Base-by-base conservation (phyloP, 805 yeast genomes). In the Barnettozyma sucrosica region DNA sequence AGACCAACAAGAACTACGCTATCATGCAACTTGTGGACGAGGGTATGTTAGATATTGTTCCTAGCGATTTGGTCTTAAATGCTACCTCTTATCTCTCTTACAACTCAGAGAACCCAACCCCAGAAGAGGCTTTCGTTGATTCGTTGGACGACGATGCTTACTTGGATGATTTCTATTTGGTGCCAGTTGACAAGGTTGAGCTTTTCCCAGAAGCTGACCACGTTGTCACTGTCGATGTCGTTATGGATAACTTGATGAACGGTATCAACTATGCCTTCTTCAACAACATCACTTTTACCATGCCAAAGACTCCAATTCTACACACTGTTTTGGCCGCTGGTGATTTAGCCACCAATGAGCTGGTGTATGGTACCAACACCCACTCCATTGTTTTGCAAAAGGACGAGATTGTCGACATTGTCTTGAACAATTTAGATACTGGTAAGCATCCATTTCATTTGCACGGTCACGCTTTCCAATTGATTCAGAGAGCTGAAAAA, bases 231-330 rank as follows among this genome's bases (percentile, higher is more conserved):
- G 71, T 93, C 45, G 81, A 80, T 57, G 90, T 93, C 49, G 64
- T 67, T 24, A 89, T 93, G 97, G 83, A 84, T 65, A 87, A 88
- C 73, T 74, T 93, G 67, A 76, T 75, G 43, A 72, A 89, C 66
- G 99, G 99, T 72, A 74, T 83, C 53, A 89, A 89, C 72, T 93
- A 93, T 64, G 98, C 98, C n/a, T 85, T 92, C 71, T 89, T 92
- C 83, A 90, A 92, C 75, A 84, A 88, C 64, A 73, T 86, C 61
- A 77, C 95, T 21, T 93, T 79, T 68, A 71, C 77, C 32, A 65
- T 77, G 34, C 96, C 98, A 54, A 84, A 80, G 67, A 95, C 92
- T 14, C 99, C 99, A 43, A 71, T 90, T 6, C 70, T 93, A 51
- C 76, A 80, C 67, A 80, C 96, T 4, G 96, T 78, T n/a, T 63